A percentile compares a stretch with the other conserved stretches of the same genome.
Conservation (phyloP, 805 yeast genomes). For the Candida tammaniensis region DNA sequence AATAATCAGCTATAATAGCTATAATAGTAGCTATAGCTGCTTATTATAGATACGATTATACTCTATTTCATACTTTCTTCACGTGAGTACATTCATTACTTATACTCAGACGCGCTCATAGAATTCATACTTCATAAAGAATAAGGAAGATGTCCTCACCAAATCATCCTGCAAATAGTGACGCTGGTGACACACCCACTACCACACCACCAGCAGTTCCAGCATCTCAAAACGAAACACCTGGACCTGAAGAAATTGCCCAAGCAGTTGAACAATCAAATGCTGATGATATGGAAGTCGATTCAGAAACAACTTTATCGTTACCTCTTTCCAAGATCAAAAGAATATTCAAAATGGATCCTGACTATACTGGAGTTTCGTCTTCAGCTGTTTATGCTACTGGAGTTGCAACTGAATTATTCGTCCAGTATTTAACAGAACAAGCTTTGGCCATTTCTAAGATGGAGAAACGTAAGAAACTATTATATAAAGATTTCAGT, state of each 20-base stretch:
- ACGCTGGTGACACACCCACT: slow-evolving; percentile 21
- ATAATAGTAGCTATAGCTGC: too few species aligned
- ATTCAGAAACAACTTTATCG: slow-evolving; percentile 23
- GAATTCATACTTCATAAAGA: too few species aligned
- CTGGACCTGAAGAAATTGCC: slow-evolving; percentile 1
- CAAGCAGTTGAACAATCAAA: slow-evolving; percentile 10
- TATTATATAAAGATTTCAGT: slow-evolving; percentile 70
- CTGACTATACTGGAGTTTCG: slow-evolving; percentile 65
- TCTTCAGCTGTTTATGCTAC: slow-evolving; percentile 71
- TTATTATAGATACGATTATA: too few species aligned
- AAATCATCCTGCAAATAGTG: too few species aligned
- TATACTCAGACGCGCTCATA: too few species aligned
- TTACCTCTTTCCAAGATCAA: slow-evolving; percentile 70
- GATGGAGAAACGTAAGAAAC: slow-evolving; percentile 62
- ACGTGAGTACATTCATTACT: too few species aligned
- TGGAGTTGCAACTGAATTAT: slow-evolving; percentile 76
- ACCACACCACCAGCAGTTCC: slow-evolving; percentile 20
- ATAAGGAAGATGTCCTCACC: too few species aligned
- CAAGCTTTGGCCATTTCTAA: slow-evolving; percentile 67
- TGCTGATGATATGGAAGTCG: slow-evolving; percentile 18
- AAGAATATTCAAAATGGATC: slow-evolving; percentile 71
- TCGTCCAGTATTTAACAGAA: slow-evolving; percentile 66
- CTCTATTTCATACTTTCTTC: too few species aligned
- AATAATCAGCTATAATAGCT: too few species aligned
- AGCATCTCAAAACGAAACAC: neutral